These are phyloP conservation scores for Speleostelium caveatum DNA, from an alignment of 78 protist species.

Conservation along the genomic window DNA sequence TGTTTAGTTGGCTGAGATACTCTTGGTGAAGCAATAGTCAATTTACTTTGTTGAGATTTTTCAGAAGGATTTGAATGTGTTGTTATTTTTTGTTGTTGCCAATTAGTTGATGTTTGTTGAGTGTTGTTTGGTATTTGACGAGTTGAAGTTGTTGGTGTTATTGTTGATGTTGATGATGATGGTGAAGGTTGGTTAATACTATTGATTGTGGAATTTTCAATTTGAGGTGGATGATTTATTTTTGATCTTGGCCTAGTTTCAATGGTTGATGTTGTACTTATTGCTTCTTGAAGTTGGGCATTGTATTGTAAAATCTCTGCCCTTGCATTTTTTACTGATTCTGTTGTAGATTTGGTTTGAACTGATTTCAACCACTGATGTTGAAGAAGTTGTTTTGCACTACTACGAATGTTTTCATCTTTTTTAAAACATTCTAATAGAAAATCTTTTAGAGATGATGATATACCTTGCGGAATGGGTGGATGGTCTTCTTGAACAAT, in stretches of 20 bases:
- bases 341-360: neutral
- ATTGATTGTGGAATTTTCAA: neutral
- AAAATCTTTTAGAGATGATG: slow-evolving; percentile 89
- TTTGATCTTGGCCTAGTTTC: slow-evolving; percentile 59
- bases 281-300: slow-evolving; percentile 59
- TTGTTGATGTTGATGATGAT: neutral
- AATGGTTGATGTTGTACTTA: neutral
- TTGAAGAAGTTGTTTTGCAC: slow-evolving; percentile 86
- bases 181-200: neutral
- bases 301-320: slow-evolving; percentile 48
- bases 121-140: neutral
- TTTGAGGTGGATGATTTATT: slow-evolving; percentile 4
- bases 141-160: neutral
- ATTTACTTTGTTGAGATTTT: too few relatives aligned
- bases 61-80: too few relatives aligned
- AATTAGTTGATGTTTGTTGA: neutral
- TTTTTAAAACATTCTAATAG: slow-evolving; percentile 92
- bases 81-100: neutral
- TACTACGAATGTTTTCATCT: slow-evolving; percentile 87
- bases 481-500: slow-evolving; percentile 85
- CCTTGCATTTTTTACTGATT: slow-evolving; percentile 43
- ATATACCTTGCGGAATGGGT: slow-evolving; percentile 91
- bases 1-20: too few relatives aligned
- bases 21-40: too few relatives aligned
- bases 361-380: slow-evolving; percentile 91